Base-by-base conservation (phyloP, 352 stramenopile genomes). In the Phytopythium litorale region DNA sequence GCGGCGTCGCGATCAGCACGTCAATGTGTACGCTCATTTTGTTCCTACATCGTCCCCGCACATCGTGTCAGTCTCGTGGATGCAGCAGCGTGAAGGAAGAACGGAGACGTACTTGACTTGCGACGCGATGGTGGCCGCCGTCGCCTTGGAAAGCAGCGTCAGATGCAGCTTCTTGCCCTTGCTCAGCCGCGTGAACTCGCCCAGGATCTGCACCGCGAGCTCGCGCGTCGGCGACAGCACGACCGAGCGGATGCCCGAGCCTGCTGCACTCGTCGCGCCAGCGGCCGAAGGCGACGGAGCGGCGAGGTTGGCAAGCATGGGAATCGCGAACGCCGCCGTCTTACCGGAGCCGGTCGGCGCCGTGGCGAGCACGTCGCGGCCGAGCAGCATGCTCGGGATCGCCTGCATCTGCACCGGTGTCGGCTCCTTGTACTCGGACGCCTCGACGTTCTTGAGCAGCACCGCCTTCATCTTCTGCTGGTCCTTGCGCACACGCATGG, bases 331-430 rank as follows among this genome's bases (percentile, higher is more conserved):
- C 9, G 96, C 96, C 56, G 97, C 97, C 18, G 97, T 99, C 71
- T 99, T 99, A 67, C 97, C 97, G 1, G 88, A 98, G 38, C 97
- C 97, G 28, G 98, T 99, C 9, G 98, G 97, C 12, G 98, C 97
- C 28, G 91, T 96, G 8, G 88, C 97, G 30, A 99, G 83, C 48
- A 99, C 78, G 75, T 99, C 98, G 54, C 92, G 86, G 45, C 83
- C 77, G 16, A 83, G 74, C 11, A 98, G 63, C 58, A 98, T 65
- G 43, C 84, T 86, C 37, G 96, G 95, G 54, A 98, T 96, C 21
- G 92, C 83, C 72, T 98, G 93, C 97, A 99, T 99, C 75, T 99
- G 98, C 67, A 99, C 98, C 4, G 98, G 82, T 48, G 97, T 99
- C 4, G 98, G 98, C 68, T 99, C 97, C 68, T 98, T 98, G 91